These are phyloP conservation scores for Austroboletus novae-zelandiae DNA, from an alignment of 1,284 basidiomycete species.

Conservation along the genomic window DNA sequence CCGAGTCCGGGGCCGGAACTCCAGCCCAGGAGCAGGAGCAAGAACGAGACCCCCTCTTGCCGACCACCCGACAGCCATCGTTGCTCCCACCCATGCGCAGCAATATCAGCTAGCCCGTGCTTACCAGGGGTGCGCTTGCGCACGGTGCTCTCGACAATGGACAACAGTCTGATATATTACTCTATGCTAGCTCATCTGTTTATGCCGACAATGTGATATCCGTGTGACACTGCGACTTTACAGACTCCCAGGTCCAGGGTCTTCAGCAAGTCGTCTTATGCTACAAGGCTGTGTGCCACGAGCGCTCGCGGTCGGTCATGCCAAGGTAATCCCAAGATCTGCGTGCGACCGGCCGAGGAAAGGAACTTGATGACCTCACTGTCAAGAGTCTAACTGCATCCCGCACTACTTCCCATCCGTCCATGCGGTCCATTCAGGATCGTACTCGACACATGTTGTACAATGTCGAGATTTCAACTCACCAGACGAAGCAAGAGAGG, in stretches of 20 bases:
- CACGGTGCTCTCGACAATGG: background rate
- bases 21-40: background rate
- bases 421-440: background rate
- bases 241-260: no score
- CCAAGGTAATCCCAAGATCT: background rate
- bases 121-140: background rate
- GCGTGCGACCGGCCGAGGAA: background rate
- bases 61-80: slow-evolving; percentile 19
- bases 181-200: no score
- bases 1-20: background rate
- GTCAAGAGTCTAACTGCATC: background rate
- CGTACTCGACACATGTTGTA: background rate
- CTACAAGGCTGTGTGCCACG: background rate
- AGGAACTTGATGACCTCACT: background rate
- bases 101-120: background rate
- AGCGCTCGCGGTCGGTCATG: background rate
- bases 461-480: background rate
- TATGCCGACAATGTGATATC: no score
- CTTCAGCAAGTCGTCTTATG: background rate
- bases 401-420: background rate
- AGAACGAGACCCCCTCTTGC: slow-evolving; percentile 25
- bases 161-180: background rate
- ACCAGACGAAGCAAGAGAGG: background rate
- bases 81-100: slow-evolving; percentile 26
- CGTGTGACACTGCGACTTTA: no score